Evolutionary conservation across 2,329 filamentous ascomycete species (phyloP).

Genomic region (Fusarium equiseti): DNA sequence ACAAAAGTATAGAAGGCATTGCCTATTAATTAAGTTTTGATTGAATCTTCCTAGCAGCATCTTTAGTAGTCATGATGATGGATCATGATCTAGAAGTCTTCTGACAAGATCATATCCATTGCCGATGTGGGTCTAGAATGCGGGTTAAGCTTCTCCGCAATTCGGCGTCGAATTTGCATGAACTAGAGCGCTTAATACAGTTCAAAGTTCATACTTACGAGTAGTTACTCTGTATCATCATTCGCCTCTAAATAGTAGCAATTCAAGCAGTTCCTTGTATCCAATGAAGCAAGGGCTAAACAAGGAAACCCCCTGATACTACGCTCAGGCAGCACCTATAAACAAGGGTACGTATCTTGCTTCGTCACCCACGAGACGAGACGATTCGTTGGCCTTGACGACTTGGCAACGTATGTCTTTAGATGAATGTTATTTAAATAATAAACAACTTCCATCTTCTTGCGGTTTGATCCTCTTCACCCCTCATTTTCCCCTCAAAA

Average conservation of each 20-base stretch:
- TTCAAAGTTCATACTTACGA: not conserved
- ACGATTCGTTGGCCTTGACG: conserved; percentile 35
- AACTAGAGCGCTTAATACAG: conserved; percentile 3
- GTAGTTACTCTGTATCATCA: not conserved
- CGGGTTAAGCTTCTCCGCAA: conserved; percentile 31
- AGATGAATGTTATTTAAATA: not conserved
- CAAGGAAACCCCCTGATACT: conserved; percentile 8
- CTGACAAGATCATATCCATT: not conserved
- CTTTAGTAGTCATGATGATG: not conserved
- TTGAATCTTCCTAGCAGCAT: not conserved
- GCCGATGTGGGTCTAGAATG: conserved; percentile 16
- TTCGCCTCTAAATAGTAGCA: not conserved
- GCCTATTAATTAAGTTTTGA: conserved; percentile 17
- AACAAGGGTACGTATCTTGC: conserved; percentile 32
- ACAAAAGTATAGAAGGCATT: conserved; percentile 33
- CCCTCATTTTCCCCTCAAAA: conserved; percentile 6
- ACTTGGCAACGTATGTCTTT: conserved; percentile 29
- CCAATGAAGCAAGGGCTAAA: not conserved
- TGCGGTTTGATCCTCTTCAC: not conserved
- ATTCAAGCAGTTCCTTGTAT: not conserved
- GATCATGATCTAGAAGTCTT: not conserved
- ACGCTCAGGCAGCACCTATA: conserved; percentile 27
- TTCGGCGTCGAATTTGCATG: conserved; percentile 30
- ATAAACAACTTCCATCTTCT: not conserved
- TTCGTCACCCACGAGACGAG: conserved; percentile 23